A percentile compares a stretch with the other conserved stretches of the same genome.
Evolutionary conservation across 345 rosid genomes (phyloP).

Genomic region (Garcia nutans): DNA sequence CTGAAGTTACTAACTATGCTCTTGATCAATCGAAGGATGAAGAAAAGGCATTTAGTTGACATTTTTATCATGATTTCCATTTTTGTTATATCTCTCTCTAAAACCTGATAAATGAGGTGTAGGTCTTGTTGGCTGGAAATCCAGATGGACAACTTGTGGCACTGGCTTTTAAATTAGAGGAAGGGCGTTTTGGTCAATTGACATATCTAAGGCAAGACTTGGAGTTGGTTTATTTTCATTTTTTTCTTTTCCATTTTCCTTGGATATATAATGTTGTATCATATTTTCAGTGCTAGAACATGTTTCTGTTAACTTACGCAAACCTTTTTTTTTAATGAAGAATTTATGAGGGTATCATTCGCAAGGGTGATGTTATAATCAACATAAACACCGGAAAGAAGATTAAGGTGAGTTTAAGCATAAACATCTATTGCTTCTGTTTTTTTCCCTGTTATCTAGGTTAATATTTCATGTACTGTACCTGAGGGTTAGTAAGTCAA

Average conservation of each 20-base stretch:
- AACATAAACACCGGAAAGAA: slow-evolving; percentile 93
- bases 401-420: slow-evolving; percentile 62
- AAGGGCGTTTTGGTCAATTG: slow-evolving; percentile 94
- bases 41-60: slow-evolving; percentile 63
- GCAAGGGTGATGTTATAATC: slow-evolving; percentile 87
- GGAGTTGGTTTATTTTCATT: neutral
- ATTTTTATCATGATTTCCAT: slow-evolving; percentile 5
- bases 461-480: neutral
- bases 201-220: slow-evolving; percentile 72
- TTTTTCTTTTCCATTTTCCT: neutral
- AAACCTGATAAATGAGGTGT: slow-evolving; percentile 21
- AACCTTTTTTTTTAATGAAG: slow-evolving; percentile 39
- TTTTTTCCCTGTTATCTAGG: neutral
- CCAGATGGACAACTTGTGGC: slow-evolving; percentile 98
- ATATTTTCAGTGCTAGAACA: neutral
- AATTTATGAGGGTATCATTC: slow-evolving; percentile 88
- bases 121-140: slow-evolving; percentile 74
- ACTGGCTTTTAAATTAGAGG: slow-evolving; percentile 95
- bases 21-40: slow-evolving; percentile 87
- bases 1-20: slow-evolving; percentile 87
- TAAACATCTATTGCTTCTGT: neutral
- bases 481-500: neutral
- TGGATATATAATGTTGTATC: neutral
- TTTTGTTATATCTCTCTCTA: neutral
- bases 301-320: neutral